Evolutionary conservation across 2,329 filamentous ascomycete species (phyloP).

Genomic region (Dissoconium aciculare): DNA sequence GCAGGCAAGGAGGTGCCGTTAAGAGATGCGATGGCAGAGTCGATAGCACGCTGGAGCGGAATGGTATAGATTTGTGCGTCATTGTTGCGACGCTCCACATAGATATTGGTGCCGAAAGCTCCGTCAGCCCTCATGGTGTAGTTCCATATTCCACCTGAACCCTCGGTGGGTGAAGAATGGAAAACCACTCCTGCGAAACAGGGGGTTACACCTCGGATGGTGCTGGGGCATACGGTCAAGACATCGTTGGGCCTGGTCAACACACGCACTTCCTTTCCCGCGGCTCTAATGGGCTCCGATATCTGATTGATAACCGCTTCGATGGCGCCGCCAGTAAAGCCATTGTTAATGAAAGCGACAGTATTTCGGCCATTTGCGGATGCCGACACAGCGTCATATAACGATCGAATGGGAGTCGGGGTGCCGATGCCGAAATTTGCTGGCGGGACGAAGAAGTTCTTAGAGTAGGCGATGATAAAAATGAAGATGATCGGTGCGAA

Average conservation of each 20-base stretch:
- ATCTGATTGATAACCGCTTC: slow-evolving; percentile 53
- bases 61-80: slow-evolving; percentile 63
- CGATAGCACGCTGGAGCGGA: slow-evolving; percentile 65
- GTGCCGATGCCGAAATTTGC: slow-evolving; percentile 59
- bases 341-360: slow-evolving; percentile 67
- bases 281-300: slow-evolving; percentile 39
- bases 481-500: slow-evolving; percentile 39
- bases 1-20: slow-evolving; percentile 30
- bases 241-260: slow-evolving; percentile 44
- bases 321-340: slow-evolving; percentile 52
- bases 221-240: slow-evolving; percentile 43
- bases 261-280: slow-evolving; percentile 42
- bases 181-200: slow-evolving; percentile 67
- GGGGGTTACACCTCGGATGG: slow-evolving; percentile 45
- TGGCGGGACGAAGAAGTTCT: slow-evolving; percentile 69
- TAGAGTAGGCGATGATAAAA: slow-evolving; percentile 42
- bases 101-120: slow-evolving; percentile 49
- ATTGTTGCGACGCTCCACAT: slow-evolving; percentile 50
- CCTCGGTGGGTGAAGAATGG: slow-evolving; percentile 58
- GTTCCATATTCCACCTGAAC: slow-evolving; percentile 56
- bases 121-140: slow-evolving; percentile 72
- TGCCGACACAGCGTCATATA: slow-evolving; percentile 47
- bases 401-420: slow-evolving; percentile 44
- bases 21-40: slow-evolving; percentile 51
- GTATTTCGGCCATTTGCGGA: slow-evolving; percentile 48